Percentiles rank a stretch among this genome's conserved stretches.
phyloP scores from a whole-genome alignment of 345 rosid species.

The Gossypioides kirkii region DNA sequence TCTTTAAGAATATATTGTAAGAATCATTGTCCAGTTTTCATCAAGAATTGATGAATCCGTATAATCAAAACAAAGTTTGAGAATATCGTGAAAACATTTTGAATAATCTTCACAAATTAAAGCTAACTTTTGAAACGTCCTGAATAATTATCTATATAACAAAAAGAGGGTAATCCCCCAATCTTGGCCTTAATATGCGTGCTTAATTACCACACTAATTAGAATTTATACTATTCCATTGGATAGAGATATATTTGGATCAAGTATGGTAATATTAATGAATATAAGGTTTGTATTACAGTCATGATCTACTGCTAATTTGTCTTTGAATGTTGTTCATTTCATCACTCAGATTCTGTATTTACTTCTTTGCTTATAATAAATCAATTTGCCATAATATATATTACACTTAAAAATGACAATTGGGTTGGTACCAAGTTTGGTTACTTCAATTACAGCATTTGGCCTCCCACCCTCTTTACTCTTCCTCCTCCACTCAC shows the following conservation, averaged over 20 bases:
- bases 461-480: too few relatives aligned
- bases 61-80: accelerated
- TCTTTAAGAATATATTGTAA: too few relatives aligned
- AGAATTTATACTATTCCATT: neutral
- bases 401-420: neutral
- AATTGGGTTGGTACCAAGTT: neutral
- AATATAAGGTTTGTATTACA: neutral
- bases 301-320: neutral
- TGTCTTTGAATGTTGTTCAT: neutral
- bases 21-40: too few relatives aligned
- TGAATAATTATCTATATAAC: too few relatives aligned
- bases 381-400: neutral
- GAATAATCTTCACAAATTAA: too few relatives aligned
- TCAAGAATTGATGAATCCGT: too few relatives aligned
- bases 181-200: too few relatives aligned
- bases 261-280: neutral
- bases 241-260: neutral
- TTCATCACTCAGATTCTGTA: neutral
- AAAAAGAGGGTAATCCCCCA: too few relatives aligned
- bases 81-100: too few relatives aligned
- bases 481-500: too few relatives aligned
- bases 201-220: too few relatives aligned
- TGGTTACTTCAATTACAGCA: neutral
- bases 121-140: too few relatives aligned
- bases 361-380: neutral